phyloP scores from a whole-genome alignment of 2,329 filamentous ascomycete genomes.

The Fusarium guadeloupense region DNA sequence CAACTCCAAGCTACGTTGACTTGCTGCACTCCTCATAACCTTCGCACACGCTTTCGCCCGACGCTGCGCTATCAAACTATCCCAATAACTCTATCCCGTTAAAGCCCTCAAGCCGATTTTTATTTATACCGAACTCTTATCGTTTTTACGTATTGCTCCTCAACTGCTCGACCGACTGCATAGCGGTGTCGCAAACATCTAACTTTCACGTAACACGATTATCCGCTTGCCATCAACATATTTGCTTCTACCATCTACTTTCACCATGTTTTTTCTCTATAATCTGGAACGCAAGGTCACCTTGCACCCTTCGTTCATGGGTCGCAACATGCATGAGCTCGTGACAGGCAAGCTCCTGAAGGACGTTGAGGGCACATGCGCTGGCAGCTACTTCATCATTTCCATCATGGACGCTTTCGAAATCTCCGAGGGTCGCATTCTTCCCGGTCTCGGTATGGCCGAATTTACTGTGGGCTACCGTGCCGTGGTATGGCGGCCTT shows the following conservation, averaged over 20 bases:
- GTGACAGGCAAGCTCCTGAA: slow-evolving; percentile 89
- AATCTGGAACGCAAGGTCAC: slow-evolving; percentile 95
- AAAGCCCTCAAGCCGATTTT: slow-evolving; percentile 3
- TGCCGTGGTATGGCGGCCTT: slow-evolving; percentile 96
- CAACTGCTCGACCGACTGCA: not conserved
- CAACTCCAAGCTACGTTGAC: slow-evolving; percentile 3
- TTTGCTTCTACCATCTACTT: slow-evolving; percentile 8
- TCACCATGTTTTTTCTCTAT: slow-evolving; percentile 94
- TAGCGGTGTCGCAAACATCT: not conserved
- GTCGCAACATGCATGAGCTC: slow-evolving; percentile 89
- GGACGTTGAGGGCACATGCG: slow-evolving; percentile 95
- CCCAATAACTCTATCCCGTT: slow-evolving; percentile 1
- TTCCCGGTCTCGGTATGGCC: slow-evolving; percentile 89
- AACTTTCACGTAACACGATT: slow-evolving; percentile 3
- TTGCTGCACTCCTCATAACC: slow-evolving; percentile 5
- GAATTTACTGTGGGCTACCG: slow-evolving; percentile 96
- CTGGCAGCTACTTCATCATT: slow-evolving; percentile 96
- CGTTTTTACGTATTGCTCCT: not conserved
- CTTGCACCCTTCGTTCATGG: slow-evolving; percentile 96
- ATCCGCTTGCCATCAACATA: slow-evolving; percentile 12
- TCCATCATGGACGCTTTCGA: slow-evolving; percentile 97
- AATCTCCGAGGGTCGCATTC: slow-evolving; percentile 90
- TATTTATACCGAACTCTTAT: not conserved
- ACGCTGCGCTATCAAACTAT: slow-evolving; percentile 9
- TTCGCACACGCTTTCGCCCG: slow-evolving; percentile 13